These are phyloP conservation scores for Pezicula radicicola DNA, from an alignment of 2,329 filamentous ascomycete genomes.

Conservation along the genomic window DNA sequence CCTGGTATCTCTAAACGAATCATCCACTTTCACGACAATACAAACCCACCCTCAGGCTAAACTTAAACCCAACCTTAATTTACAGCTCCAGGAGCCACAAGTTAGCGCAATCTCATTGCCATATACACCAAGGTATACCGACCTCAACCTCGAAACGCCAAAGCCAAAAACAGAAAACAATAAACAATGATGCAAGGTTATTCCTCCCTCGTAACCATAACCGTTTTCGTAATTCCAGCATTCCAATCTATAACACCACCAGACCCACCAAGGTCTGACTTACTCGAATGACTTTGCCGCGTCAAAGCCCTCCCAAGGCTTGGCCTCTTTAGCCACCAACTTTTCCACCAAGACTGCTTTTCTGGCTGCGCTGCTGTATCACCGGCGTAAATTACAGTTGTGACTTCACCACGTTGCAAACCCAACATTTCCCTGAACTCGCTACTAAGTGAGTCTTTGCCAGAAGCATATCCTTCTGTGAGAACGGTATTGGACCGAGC, in stretches of 20 bases:
- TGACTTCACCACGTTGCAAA: slow-evolving; percentile 16
- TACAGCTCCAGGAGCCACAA: too few species aligned
- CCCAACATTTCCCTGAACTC: slow-evolving; percentile 24
- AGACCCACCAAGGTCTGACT: not conserved
- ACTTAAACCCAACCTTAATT: too few species aligned
- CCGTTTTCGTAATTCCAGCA: not conserved
- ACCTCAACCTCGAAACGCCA: too few species aligned
- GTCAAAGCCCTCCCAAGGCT: too few species aligned
- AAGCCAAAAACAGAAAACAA: not conserved
- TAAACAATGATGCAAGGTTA: not conserved
- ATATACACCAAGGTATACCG: too few species aligned
- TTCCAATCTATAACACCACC: not conserved
- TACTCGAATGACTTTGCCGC: not conserved
- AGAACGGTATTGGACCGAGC: not conserved
- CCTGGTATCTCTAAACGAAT: too few species aligned
- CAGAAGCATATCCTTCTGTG: not conserved
- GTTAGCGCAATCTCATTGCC: too few species aligned
- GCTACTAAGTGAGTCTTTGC: slow-evolving; percentile 14
- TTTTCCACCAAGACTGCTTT: not conserved
- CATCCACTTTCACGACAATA: too few species aligned
- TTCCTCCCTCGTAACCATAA: not conserved
- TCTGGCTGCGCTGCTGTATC: not conserved
- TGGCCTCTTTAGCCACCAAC: not conserved
- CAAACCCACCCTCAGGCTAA: too few species aligned
- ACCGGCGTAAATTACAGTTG: slow-evolving; percentile 19